A percentile compares a stretch with the other conserved stretches of the same genome.
Evolutionary conservation across 306 rosid genomes (phyloP).

Genomic region (Quercus suber): DNA sequence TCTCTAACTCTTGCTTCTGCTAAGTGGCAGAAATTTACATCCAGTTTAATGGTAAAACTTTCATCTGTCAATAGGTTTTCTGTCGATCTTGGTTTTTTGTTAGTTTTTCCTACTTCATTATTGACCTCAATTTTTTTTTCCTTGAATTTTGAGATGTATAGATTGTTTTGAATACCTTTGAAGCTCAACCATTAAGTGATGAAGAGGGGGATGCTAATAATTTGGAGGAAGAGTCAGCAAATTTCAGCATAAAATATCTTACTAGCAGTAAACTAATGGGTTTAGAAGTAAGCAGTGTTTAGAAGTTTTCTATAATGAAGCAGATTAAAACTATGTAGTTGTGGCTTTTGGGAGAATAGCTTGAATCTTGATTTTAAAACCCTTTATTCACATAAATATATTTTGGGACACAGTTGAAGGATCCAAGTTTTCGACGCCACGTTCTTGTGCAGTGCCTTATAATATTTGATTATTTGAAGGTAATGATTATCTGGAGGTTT

Average conservation of each 20-base stretch:
- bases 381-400: not conserved
- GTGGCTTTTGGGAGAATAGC: conserved; percentile 12
- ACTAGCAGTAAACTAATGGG: conserved; percentile 98
- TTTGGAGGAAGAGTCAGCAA: conserved; percentile 84
- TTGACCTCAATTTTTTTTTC: conserved; percentile 8
- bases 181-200: conserved; percentile 93
- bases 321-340: not conserved
- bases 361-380: conserved; percentile 12
- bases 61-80: conserved; percentile 9
- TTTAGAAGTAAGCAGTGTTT: conserved; percentile 63
- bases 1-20: conserved; percentile 53
- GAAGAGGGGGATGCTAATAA: conserved; percentile 92
- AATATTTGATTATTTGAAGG: conserved; percentile 91
- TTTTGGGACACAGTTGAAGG: conserved; percentile 61
- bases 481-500: conserved; percentile 24
- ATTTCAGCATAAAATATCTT: conserved; percentile 95
- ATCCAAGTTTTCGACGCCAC: conserved; percentile 94
- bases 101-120: conserved; percentile 2
- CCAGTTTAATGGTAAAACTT: conserved; percentile 65
- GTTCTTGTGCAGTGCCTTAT: conserved; percentile 95
- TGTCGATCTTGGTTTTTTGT: not conserved
- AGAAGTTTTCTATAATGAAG: conserved; percentile 10
- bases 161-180: conserved; percentile 86
- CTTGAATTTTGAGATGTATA: conserved; percentile 29
- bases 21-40: conserved; percentile 88